These are phyloP conservation scores for Moesziomyces sp. DNA, from an alignment of 1,284 basidiomycete species.

Conservation along the genomic window DNA sequence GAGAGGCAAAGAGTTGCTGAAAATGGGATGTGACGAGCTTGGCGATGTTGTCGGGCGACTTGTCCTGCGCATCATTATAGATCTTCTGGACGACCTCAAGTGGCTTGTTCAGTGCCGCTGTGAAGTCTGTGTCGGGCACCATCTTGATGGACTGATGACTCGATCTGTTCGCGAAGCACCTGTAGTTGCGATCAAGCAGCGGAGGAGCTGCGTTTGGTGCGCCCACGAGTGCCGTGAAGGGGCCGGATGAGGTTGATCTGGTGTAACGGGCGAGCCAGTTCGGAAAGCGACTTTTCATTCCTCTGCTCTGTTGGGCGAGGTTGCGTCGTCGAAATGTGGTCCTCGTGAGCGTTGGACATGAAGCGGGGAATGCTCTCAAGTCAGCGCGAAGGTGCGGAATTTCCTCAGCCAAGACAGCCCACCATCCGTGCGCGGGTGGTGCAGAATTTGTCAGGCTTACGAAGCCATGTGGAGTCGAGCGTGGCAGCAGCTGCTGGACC, in stretches of 20 bases:
- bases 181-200: background rate
- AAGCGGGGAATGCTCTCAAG: background rate
- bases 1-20: constrained; percentile 29
- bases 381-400: background rate
- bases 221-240: background rate
- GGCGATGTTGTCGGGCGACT: constrained; percentile 32
- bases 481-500: too few relatives aligned
- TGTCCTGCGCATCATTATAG: constrained; percentile 31
- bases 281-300: background rate
- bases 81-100: constrained; percentile 46
- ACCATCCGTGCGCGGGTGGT: too few relatives aligned
- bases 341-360: background rate
- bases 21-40: constrained; percentile 43
- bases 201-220: background rate
- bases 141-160: constrained; percentile 15
- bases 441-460: too few relatives aligned
- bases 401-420: background rate
- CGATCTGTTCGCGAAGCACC: constrained; percentile 2
- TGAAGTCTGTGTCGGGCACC: constrained; percentile 54
- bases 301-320: background rate
- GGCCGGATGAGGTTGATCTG: background rate
- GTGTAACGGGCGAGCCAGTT: background rate
- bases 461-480: too few relatives aligned
- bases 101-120: constrained; percentile 42
- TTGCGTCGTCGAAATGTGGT: background rate